Conservation (phyloP, 257 asterid species). For the Galeopsis tetrahit region DNA sequence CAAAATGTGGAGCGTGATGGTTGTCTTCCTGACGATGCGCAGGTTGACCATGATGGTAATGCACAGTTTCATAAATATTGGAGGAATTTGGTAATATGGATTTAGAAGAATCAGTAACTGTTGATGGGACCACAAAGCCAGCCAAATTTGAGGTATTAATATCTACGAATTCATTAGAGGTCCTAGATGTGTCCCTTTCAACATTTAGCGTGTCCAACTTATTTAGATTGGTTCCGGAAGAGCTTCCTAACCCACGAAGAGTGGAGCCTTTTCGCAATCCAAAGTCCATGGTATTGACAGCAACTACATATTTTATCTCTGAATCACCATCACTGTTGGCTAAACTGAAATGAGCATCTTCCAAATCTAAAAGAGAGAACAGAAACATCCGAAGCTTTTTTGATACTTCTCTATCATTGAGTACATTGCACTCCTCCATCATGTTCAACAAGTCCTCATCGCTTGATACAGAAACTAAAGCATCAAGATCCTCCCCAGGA, state of each 20-base stretch:
- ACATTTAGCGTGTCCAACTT: slow-evolving; percentile 54
- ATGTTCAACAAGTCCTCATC: slow-evolving; percentile 91
- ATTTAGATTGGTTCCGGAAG: slow-evolving; percentile 61
- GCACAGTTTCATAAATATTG: slow-evolving; percentile 47
- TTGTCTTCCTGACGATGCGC: slow-evolving; percentile 42
- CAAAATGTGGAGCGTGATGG: slow-evolving; percentile 48
- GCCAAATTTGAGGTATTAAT: slow-evolving; percentile 41
- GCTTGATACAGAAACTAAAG: slow-evolving; percentile 80
- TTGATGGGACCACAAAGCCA: slow-evolving; percentile 46
- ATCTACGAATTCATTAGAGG: slow-evolving; percentile 48
- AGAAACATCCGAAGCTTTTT: slow-evolving; percentile 79
- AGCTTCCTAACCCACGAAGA: slow-evolving; percentile 43
- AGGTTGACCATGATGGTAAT: slow-evolving; percentile 40
- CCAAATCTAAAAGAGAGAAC: slow-evolving; percentile 70
- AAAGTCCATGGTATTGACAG: slow-evolving; percentile 76
- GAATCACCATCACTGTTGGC: slow-evolving; percentile 65
- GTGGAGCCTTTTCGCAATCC: slow-evolving; percentile 46
- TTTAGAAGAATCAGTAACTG: slow-evolving; percentile 47
- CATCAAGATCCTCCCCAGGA: slow-evolving; percentile 96
- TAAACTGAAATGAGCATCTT: slow-evolving; percentile 62
- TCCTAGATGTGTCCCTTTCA: slow-evolving; percentile 46
- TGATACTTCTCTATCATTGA: slow-evolving; percentile 59
- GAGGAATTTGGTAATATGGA: slow-evolving; percentile 42
- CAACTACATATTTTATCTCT: slow-evolving; percentile 78
- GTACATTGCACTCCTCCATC: slow-evolving; percentile 84